Evolutionary conservation across 371 early-diverging fungal species (phyloP).

Genomic region (Mortierella sp.): DNA sequence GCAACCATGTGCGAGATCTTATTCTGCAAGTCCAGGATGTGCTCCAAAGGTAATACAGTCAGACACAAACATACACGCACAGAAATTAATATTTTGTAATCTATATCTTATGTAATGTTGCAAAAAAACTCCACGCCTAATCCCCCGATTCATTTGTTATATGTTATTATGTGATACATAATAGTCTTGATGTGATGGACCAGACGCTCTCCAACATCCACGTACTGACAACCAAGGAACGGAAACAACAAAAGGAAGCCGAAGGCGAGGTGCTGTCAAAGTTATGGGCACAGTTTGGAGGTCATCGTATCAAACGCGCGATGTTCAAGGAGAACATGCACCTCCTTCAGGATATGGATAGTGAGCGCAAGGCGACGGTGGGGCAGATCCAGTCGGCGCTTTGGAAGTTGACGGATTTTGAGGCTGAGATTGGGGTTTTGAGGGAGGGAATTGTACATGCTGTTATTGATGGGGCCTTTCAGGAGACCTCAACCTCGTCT

Average conservation of each 20-base stretch:
- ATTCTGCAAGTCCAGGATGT: slow-evolving; percentile 37
- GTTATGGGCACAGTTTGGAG: slow-evolving; percentile 33
- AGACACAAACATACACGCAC: background rate
- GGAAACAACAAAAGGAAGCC: slow-evolving; percentile 7
- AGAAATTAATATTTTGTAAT: background rate
- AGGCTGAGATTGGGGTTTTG: slow-evolving; percentile 39
- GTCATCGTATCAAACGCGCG: slow-evolving; percentile 18
- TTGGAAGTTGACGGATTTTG: slow-evolving; percentile 40
- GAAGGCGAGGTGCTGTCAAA: slow-evolving; percentile 15
- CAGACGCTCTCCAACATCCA: slow-evolving; percentile 21
- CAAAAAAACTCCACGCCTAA: background rate
- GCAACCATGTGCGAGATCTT: slow-evolving; percentile 35
- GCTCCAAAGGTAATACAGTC: slow-evolving; percentile 16
- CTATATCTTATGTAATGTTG: background rate
- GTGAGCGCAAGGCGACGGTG: slow-evolving; percentile 26
- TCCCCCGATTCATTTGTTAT: background rate
- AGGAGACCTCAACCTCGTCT: background rate
- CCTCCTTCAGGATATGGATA: slow-evolving; percentile 19
- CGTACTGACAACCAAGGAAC: slow-evolving; percentile 20
- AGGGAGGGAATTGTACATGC: slow-evolving; percentile 35
- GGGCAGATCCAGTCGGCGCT: slow-evolving; percentile 39
- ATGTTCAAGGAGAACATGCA: slow-evolving; percentile 23
- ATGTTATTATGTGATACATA: background rate
- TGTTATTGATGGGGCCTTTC: background rate
- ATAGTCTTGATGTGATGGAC: slow-evolving; percentile 31